Evolutionary conservation across 441 rosid genomes (phyloP).

Genomic region (Breynia disticha): DNA sequence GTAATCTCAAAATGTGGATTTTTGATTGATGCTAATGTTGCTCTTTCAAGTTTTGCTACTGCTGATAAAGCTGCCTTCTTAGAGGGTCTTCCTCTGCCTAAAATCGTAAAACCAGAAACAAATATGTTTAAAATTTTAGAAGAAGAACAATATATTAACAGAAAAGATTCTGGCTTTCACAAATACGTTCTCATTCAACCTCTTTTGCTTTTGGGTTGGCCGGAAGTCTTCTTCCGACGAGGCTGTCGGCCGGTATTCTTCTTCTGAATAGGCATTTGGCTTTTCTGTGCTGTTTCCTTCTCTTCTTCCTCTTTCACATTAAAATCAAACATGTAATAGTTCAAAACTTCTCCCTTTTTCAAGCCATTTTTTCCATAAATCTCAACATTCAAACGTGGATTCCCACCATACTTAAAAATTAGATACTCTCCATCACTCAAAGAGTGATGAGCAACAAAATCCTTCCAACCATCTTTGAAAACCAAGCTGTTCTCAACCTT

Average conservation of each 20-base stretch:
- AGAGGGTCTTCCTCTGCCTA: not conserved
- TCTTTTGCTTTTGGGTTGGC: not conserved
- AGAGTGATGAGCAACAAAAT: constrained; percentile 18
- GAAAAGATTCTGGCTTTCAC: too few species aligned
- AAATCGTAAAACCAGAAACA: not conserved
- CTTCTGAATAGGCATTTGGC: not conserved
- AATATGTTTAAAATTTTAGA: too few species aligned
- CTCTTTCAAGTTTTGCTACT: not conserved
- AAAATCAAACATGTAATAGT: too few species aligned
- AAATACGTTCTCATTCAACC: too few species aligned
- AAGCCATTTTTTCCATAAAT: constrained; percentile 25
- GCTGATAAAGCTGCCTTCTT: not conserved
- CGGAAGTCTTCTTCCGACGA: constrained; percentile 1
- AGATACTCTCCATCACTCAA: constrained; percentile 24
- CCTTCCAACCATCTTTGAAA: constrained; percentile 24
- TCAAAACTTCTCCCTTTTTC: constrained; percentile 11
- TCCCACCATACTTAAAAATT: constrained; percentile 15
- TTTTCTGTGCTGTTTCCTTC: constrained; percentile 6
- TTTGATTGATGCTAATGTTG: not conserved
- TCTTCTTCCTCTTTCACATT: constrained; percentile 14
- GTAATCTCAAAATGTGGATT: not conserved
- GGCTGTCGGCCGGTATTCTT: constrained; percentile 5
- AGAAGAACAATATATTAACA: too few species aligned
- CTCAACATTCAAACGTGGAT: constrained; percentile 16
- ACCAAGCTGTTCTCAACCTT: constrained; percentile 7